Base-by-base conservation (phyloP, 2,329 filamentous ascomycete genomes). In the Macrophomina tecta region DNA sequence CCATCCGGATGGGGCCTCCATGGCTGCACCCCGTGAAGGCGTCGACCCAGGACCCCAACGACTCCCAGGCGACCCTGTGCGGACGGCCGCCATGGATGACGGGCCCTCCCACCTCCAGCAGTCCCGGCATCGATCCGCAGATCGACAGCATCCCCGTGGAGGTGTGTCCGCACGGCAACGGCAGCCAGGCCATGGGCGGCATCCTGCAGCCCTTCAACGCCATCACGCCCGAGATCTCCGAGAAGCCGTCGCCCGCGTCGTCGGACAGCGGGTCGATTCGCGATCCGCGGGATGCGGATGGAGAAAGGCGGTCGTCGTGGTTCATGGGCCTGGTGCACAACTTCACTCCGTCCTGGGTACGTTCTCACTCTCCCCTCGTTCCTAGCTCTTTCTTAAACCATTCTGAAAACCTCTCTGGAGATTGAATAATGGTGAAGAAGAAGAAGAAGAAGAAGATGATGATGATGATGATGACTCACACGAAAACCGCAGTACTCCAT, bases 271-370 rank as follows among this genome's bases (percentile, higher is more conserved):
- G 36, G 18, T 65, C 63, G 63, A 28, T 65, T n/a, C 63, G 30
- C 40, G 52, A 55, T 34, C 52, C 63, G 1, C 30, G 18, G 32
- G 52, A 48, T 16, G 16, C 32, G n/a, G 60, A 28, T 16, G 28
- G 32, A 11, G 63, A 65, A 30, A 49, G 42, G 5, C 28, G 9
- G 7, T 38, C 58, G 32, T 56, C 52, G 63, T 49, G 63, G 63
- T 23, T 23, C 23, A 56, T 49, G 63, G 34, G 30, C 28, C 18
- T 52, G 36, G 64, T 60, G 64, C 69, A 75, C 11, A 78, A 79
- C 66, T 79, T 79, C 65, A 76, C 73, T 0, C 77, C 76, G 2
- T 77, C 76, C 2, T 79, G 76, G 76, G 68, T 66, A 49, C 32
- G 52, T 63, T 18, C 42, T 23, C 38, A 6, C 1, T 9, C n/a